phyloP scores from a whole-genome alignment of 148 eudicot genomes.

The Fagopyrum tataricum region DNA sequence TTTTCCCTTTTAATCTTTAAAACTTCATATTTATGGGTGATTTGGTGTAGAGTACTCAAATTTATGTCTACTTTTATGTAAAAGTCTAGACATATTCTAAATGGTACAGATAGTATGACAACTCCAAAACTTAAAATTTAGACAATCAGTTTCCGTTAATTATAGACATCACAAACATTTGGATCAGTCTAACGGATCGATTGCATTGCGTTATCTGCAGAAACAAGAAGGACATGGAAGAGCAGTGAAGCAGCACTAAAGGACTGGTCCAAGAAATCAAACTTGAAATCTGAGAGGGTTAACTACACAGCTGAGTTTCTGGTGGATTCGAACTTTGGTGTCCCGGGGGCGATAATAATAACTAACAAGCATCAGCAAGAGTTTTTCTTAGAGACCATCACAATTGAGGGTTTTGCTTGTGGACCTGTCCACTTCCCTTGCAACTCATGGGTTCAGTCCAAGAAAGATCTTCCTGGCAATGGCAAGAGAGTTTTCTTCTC shows the following conservation, averaged over 20 bases:
- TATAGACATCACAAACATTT: neutral
- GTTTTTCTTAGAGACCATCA: conserved; percentile 71
- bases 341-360: conserved; percentile 72
- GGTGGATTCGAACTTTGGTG: conserved; percentile 76
- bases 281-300: conserved; percentile 67
- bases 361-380: conserved; percentile 81
- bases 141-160: no score
- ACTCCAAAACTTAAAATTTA: no score
- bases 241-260: conserved; percentile 58
- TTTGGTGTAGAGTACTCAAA: no score
- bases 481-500: conserved; percentile 65
- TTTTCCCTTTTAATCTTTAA: no score
- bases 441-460: conserved; percentile 88
- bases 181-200: neutral
- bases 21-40: no score
- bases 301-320: conserved; percentile 69
- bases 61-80: no score
- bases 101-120: no score
- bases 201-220: conserved; percentile 19
- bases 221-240: conserved; percentile 58
- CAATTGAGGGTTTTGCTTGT: conserved; percentile 75
- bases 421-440: conserved; percentile 94
- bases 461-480: conserved; percentile 52
- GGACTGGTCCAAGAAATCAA: conserved; percentile 91
- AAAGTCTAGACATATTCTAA: no score